Evolutionary conservation across 2,329 filamentous ascomycete genomes (phyloP).

Genomic region (Phialemonium atrogriseum): DNA sequence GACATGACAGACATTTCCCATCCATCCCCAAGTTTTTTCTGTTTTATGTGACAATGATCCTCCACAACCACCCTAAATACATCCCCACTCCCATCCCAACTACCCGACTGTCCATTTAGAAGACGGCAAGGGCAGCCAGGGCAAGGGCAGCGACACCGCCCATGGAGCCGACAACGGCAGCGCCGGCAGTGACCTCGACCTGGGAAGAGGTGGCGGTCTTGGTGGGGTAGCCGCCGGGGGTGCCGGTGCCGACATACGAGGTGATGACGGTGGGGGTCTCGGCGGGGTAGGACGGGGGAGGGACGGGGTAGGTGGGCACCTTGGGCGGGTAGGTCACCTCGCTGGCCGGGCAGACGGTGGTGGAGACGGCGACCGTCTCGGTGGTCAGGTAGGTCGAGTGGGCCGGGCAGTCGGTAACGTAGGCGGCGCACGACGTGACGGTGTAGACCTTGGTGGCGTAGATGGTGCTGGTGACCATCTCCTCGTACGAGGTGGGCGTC

Average conservation of each 20-base stretch:
- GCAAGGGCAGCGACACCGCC: constrained; percentile 10
- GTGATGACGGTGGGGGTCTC: background rate
- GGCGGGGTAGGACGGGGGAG: background rate
- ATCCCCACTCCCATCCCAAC: no score
- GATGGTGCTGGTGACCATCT: no score
- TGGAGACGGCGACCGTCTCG: constrained; percentile 24
- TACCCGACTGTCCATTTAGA: no score
- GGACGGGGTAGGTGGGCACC: background rate
- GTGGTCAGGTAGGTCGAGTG: constrained; percentile 20
- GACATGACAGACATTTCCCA: no score
- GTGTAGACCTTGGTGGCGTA: constrained; percentile 47
- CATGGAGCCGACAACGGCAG: constrained; percentile 9
- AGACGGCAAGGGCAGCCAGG: constrained; percentile 10
- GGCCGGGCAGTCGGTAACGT: constrained; percentile 47
- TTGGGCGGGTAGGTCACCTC: constrained; percentile 17
- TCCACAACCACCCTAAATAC: no score
- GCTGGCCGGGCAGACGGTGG: constrained; percentile 26
- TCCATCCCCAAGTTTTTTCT: no score
- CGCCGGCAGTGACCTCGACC: constrained; percentile 11
- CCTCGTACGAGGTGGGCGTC: no score
- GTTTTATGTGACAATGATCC: no score
- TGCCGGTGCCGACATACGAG: background rate
- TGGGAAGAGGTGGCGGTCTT: constrained; percentile 4
- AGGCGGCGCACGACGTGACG: constrained; percentile 49
- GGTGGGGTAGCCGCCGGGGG: no score